phyloP scores from a whole-genome alignment of 768 basidiomycete genomes.

The Mycena galericulata region DNA sequence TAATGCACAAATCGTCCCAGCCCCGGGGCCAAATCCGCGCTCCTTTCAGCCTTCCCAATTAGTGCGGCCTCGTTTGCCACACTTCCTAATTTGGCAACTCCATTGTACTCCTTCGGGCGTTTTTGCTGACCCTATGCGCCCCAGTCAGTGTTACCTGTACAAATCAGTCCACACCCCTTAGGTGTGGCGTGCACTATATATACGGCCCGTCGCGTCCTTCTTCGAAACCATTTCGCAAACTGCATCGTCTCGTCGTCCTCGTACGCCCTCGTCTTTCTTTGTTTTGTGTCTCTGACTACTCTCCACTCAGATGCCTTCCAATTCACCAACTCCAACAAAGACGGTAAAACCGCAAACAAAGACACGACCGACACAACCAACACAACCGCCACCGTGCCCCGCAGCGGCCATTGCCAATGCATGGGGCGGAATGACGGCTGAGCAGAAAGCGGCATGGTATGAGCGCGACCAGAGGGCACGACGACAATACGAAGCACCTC shows the following conservation, averaged over 20 bases:
- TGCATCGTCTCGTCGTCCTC: neutral
- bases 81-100: neutral
- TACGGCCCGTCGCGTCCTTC: constrained; percentile 16
- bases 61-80: neutral
- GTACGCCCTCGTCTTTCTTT: constrained; percentile 10
- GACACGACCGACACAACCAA: constrained; percentile 37
- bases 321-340: constrained; percentile 46
- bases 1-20: neutral
- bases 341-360: constrained; percentile 35
- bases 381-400: constrained; percentile 56
- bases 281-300: constrained; percentile 15
- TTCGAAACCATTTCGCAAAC: constrained; percentile 8
- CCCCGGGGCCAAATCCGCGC: neutral
- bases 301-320: constrained; percentile 55
- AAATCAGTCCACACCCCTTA: constrained; percentile 25
- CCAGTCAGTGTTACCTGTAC: neutral
- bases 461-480: constrained; percentile 61
- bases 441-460: constrained; percentile 72
- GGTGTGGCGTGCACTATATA: constrained; percentile 31
- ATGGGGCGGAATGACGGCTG: constrained; percentile 72
- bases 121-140: neutral
- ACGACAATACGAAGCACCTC: constrained; percentile 59
- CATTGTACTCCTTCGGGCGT: neutral
- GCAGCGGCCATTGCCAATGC: constrained; percentile 76
- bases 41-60: constrained; percentile 10